Evolutionary conservation across 768 basidiomycete genomes (phyloP).

Genomic region (Lyophyllum semitale): DNA sequence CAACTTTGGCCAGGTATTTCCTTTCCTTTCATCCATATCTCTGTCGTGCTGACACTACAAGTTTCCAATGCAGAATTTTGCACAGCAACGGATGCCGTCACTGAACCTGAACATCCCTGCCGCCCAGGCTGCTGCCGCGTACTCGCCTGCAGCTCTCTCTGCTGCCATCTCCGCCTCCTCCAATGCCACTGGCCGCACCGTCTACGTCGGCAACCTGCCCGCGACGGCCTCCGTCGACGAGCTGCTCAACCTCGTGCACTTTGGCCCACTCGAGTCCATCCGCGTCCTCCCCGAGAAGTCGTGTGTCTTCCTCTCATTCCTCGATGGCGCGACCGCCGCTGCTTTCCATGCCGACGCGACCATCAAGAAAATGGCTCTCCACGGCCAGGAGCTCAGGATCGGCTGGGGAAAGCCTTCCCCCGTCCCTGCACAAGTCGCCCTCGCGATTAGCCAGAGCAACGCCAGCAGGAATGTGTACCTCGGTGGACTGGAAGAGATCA

Average conservation of each 20-base stretch:
- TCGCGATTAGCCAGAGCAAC: conserved; percentile 89
- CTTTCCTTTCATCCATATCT: conserved; percentile 3
- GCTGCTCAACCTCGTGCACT: conserved; percentile 95
- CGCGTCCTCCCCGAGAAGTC: conserved; percentile 95
- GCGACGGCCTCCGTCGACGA: conserved; percentile 96
- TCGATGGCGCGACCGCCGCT: conserved; percentile 89
- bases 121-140: conserved; percentile 60
- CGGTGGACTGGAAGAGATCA: conserved; percentile 86
- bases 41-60: conserved; percentile 11
- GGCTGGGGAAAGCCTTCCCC: conserved; percentile 97
- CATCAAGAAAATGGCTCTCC: conserved; percentile 90
- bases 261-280: conserved; percentile 93
- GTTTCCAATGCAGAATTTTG: conserved; percentile 40
- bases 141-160: conserved; percentile 77
- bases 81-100: conserved; percentile 65
- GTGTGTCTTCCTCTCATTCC: conserved; percentile 97
- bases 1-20: conserved; percentile 62
- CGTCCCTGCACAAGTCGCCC: conserved; percentile 82
- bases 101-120: conserved; percentile 68
- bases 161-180: conserved; percentile 73
- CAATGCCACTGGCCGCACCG: conserved; percentile 79
- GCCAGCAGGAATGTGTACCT: conserved; percentile 97
- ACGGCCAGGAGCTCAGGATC: conserved; percentile 96
- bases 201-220: conserved; percentile 96
- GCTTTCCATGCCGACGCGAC: conserved; percentile 98